Percentiles rank a stretch among this genome's conserved stretches.
Evolutionary conservation across 2,329 filamentous ascomycete genomes (phyloP).

Genomic region (Penicillium psychrosexuale): DNA sequence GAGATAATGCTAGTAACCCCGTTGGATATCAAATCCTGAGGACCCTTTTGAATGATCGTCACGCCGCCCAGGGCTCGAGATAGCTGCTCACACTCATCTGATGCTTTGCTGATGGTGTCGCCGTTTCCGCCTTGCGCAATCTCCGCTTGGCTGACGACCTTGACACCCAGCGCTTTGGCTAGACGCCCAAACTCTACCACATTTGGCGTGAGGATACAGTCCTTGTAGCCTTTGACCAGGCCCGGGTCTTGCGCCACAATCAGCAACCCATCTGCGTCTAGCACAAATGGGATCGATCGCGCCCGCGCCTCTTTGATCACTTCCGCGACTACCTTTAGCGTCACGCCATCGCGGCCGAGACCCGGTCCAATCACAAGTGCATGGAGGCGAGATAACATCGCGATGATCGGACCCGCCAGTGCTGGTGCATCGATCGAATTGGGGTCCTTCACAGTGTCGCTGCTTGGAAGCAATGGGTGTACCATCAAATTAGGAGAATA

Average conservation of each 20-base stretch:
- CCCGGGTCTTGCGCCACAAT: slow-evolving; percentile 73
- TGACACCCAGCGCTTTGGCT: slow-evolving; percentile 70
- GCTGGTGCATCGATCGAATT: slow-evolving; percentile 53
- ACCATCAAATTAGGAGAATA: slow-evolving; percentile 99
- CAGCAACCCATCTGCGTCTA: slow-evolving; percentile 86
- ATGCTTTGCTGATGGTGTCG: slow-evolving; percentile 48
- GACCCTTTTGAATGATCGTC: slow-evolving; percentile 86
- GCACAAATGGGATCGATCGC: slow-evolving; percentile 69
- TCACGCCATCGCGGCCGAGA: slow-evolving; percentile 81
- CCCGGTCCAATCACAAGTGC: slow-evolving; percentile 91
- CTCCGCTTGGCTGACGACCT: slow-evolving; percentile 46
- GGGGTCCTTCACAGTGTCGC: slow-evolving; percentile 50
- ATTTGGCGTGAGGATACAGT: slow-evolving; percentile 90
- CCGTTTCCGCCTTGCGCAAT: slow-evolving; percentile 36
- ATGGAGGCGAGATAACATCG: slow-evolving; percentile 81
- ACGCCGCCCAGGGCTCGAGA: slow-evolving; percentile 78
- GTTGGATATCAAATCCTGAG: slow-evolving; percentile 77
- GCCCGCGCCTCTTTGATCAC: slow-evolving; percentile 77
- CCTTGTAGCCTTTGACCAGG: slow-evolving; percentile 73
- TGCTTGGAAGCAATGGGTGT: slow-evolving; percentile 88
- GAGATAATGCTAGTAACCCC: slow-evolving; percentile 71
- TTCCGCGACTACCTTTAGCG: slow-evolving; percentile 78
- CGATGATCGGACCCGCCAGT: slow-evolving; percentile 67
- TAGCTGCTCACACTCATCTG: slow-evolving; percentile 64
- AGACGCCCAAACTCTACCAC: slow-evolving; percentile 86